Percentiles rank a stretch among this genome's conserved stretches.
These are phyloP conservation scores for Staphylotrichum tortipilum DNA, from an alignment of 495 filamentous ascomycete genomes.

Conservation along the genomic window DNA sequence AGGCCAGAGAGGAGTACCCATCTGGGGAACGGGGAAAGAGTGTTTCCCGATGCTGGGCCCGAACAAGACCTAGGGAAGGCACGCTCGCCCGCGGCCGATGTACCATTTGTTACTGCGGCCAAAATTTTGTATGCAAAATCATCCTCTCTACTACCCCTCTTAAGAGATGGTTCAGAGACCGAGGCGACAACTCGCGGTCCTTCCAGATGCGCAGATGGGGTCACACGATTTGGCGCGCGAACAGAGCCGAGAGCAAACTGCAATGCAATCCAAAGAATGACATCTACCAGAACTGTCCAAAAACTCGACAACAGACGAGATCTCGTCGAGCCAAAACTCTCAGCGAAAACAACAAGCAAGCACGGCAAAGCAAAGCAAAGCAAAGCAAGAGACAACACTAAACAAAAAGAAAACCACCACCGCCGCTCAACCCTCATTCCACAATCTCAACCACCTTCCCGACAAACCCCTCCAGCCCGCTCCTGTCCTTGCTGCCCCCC, in stretches of 20 bases:
- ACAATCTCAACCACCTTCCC: constrained; percentile 51
- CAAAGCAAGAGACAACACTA: neutral
- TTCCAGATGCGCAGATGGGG: no score
- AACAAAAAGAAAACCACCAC: neutral
- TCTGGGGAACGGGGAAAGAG: no score
- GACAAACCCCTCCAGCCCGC: constrained; percentile 59
- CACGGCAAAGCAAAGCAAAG: neutral
- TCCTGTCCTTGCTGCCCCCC: constrained; percentile 48
- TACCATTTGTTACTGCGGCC: neutral
- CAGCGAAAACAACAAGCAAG: neutral
- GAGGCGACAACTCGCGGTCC: no score
- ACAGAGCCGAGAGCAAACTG: no score
- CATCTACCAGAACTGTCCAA: no score
- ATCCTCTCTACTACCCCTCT: neutral
- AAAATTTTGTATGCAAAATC: neutral
- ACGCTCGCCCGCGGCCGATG: neutral
- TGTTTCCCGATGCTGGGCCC: no score
- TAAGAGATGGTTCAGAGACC: neutral
- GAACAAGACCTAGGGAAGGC: no score
- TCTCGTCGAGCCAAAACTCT: no score
- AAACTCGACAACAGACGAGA: no score
- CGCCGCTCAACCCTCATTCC: constrained; percentile 29
- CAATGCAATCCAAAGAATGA: no score
- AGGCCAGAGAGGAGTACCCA: no score
- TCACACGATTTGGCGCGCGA: no score